Evolutionary conservation across 768 basidiomycete species (phyloP).

Genomic region (Psilocybe tampanensis): DNA sequence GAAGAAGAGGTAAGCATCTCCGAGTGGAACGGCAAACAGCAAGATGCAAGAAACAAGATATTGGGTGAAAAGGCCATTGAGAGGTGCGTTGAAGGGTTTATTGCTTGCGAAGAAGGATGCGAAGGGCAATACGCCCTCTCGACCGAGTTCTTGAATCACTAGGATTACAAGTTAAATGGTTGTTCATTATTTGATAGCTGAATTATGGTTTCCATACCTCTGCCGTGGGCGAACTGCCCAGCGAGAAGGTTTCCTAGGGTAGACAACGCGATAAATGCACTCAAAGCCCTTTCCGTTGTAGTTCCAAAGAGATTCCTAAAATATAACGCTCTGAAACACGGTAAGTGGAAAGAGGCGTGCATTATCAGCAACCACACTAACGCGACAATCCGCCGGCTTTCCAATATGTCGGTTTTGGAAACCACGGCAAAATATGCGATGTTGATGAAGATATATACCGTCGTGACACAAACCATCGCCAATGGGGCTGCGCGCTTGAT

Average conservation of each 20-base stretch:
- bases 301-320: slow-evolving; percentile 75
- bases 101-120: slow-evolving; percentile 71
- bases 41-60: slow-evolving; percentile 60
- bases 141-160: slow-evolving; percentile 77
- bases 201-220: slow-evolving; percentile 57
- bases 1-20: slow-evolving; percentile 76
- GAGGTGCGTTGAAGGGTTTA: slow-evolving; percentile 69
- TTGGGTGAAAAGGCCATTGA: slow-evolving; percentile 63
- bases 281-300: slow-evolving; percentile 57
- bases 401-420: slow-evolving; percentile 66
- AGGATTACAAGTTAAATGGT: not conserved
- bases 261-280: slow-evolving; percentile 64
- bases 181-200: not conserved
- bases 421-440: slow-evolving; percentile 78
- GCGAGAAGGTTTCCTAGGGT: slow-evolving; percentile 66
- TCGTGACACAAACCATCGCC: slow-evolving; percentile 59
- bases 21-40: slow-evolving; percentile 60
- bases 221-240: slow-evolving; percentile 64
- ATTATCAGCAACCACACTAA: slow-evolving; percentile 29
- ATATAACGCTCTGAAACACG: slow-evolving; percentile 58
- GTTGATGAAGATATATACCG: slow-evolving; percentile 66
- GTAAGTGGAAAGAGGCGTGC: not conserved
- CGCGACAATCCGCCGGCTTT: slow-evolving; percentile 71
- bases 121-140: slow-evolving; percentile 69
- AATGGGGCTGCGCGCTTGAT: slow-evolving; percentile 72